A percentile compares a stretch with the other conserved stretches of the same genome.
These are phyloP conservation scores for Ogataea ganodermae DNA, from an alignment of 805 yeast species.

Conservation along the genomic window DNA sequence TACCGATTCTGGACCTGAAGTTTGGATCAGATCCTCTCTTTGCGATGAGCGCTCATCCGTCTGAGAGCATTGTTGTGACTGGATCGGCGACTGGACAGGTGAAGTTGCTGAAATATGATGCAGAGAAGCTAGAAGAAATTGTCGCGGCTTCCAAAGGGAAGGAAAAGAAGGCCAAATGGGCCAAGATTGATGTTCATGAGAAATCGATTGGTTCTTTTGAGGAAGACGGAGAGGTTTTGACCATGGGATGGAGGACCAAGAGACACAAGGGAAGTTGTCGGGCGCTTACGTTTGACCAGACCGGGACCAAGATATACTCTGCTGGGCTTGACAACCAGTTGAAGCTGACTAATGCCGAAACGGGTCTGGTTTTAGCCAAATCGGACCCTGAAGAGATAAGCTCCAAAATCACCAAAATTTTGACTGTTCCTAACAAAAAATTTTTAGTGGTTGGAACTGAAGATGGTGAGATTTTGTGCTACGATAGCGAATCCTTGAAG, in stretches of 20 bases:
- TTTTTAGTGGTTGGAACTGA: conserved; percentile 67
- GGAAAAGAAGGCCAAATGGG: conserved; percentile 37
- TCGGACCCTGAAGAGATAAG: conserved; percentile 17
- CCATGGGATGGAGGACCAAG: conserved; percentile 74
- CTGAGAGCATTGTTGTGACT: conserved; percentile 57
- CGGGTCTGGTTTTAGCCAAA: conserved; percentile 76
- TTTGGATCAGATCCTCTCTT: conserved; percentile 66
- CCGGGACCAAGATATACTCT: conserved; percentile 61
- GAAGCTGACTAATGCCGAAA: conserved; percentile 67
- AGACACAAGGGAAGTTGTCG: conserved; percentile 91
- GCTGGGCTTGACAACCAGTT: conserved; percentile 80
- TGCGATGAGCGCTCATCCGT: conserved; percentile 76
- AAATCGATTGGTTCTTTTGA: conserved; percentile 10
- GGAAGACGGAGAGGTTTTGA: conserved; percentile 34
- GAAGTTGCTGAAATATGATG: conserved; percentile 59
- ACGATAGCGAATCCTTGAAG: conserved; percentile 55
- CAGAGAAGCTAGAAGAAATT: conserved; percentile 43
- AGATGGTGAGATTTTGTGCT: conserved; percentile 62
- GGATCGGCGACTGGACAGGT: conserved; percentile 88
- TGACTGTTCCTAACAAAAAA: conserved; percentile 48
- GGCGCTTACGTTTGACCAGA: conserved; percentile 63
- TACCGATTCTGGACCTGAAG: conserved; percentile 48
- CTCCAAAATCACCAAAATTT: conserved; percentile 41
- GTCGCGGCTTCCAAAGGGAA: conserved; percentile 7
- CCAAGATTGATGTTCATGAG: conserved; percentile 31